Base-by-base conservation (phyloP, 2,329 filamentous ascomycete species). In the Podosphaera xanthii region DNA sequence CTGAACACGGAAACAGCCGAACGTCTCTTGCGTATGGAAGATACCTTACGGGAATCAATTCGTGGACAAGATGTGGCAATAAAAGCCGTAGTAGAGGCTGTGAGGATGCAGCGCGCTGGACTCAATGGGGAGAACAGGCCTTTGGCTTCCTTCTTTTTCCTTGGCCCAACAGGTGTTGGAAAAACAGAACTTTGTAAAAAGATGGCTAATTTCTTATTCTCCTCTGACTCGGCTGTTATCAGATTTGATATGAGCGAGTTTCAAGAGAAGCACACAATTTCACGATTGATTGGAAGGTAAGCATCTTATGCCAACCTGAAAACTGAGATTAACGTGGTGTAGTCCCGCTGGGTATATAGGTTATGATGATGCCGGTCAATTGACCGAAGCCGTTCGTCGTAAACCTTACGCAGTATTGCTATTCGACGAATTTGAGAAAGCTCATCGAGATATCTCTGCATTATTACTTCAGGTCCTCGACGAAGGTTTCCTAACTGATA, bases 201-300 rank as follows among this genome's bases (percentile, higher is more conserved):
- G 70, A 83, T 98, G 65, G 92, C 92, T 1, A 80, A 79, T 60
- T 97, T 96, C 73, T 76, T 98, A 44, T 98, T 97, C 72, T 92
- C 86, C 0, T 95, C 88, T 1, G 87, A 95, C 66, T 82, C 82
- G 35, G 91, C 92, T 2, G 88, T 98, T 34, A 81, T 96, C 40
- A 80, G 92, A 40, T 97, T 97, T 71, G 92, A 97, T 71, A 97
- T 97, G 92, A 87, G 83, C 66, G 92, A 98, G 69, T 97, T 96
- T 70, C 89, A 94, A 69, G 92, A 97, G 69, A 95, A 94, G 71
- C 91, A 97, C 69, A 97, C 92, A 2, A 86, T 97, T 59, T 94
- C 87, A 35, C 80, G 91, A 22, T 78, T 97, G 38, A 96, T 97
- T 64, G 92, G 92, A 31, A 65, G 61, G 61, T 63, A 59, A 55